These are phyloP conservation scores for Grosmannia serpens DNA, from an alignment of 2,329 filamentous ascomycete species.

Conservation along the genomic window DNA sequence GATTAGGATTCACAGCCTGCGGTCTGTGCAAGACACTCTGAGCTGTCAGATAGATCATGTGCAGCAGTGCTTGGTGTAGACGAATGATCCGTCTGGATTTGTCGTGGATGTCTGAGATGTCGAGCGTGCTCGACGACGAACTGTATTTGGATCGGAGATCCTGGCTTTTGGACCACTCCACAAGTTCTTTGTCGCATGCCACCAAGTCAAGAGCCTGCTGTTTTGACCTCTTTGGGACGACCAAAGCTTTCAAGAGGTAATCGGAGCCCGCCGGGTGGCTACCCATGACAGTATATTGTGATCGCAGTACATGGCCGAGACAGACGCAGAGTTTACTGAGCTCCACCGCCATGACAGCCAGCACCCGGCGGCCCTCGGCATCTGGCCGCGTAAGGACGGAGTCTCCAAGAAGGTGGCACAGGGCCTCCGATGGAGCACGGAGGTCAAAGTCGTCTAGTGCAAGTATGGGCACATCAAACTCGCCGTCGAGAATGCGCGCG, in stretches of 20 bases:
- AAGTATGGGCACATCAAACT: slow-evolving; percentile 57
- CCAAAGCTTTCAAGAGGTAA: background rate
- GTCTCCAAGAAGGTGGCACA: background rate
- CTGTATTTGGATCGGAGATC: background rate
- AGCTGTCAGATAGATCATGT: background rate
- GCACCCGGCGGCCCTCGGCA: background rate
- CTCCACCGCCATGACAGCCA: slow-evolving; percentile 46
- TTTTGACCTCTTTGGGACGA: background rate
- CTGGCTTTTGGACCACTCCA: background rate
- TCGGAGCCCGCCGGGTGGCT: background rate
- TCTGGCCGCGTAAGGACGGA: background rate
- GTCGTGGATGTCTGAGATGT: background rate
- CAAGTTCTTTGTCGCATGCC: background rate
- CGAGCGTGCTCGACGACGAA: background rate
- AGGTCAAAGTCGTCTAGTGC: slow-evolving; percentile 48
- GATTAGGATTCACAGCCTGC: background rate
- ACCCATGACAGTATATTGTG: slow-evolving; percentile 37
- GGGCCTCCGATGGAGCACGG: background rate
- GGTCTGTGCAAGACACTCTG: background rate
- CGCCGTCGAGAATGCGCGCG: slow-evolving; percentile 54
- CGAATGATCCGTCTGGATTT: background rate
- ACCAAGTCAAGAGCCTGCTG: background rate
- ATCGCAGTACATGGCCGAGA: slow-evolving; percentile 53
- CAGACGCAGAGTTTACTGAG: slow-evolving; percentile 54
- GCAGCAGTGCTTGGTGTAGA: background rate